Evolutionary conservation across 2,329 filamentous ascomycete genomes (phyloP), one percentile per base, ranked within the genome.

Genomic region (Lithohypha guttulata): DNA sequence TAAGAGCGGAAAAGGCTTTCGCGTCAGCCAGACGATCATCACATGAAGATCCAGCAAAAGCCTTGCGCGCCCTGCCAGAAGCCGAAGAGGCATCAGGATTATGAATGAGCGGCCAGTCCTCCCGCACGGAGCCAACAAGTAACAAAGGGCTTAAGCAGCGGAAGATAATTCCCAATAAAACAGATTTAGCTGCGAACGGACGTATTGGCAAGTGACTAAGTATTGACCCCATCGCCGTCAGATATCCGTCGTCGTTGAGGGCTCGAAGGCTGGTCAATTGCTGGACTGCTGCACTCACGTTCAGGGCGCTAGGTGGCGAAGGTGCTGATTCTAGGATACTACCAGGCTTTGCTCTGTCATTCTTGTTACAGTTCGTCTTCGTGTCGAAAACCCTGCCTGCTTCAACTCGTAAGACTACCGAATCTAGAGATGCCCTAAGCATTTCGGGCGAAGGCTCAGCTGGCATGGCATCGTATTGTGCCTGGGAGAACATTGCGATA

Each of bases 401-500:
- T 15, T 37, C 23, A 3, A 25, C 22, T n/a, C 34, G 34, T 14
- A 37, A 26, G 6, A 37, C 34, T 20, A 29, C 29, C 11, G 20
- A 17, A 11, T 19, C 20, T 15, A 37, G 18, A 30, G 13, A 19
- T 11, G 34, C 17, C 1, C 91, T 80, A 23, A 96, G 75, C 77
- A 98, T 93, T 59, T 96, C 91, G 0, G 91, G 91, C 0, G 13
- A 4, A 2, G 25, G 23, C 8, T 5, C 8, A 8, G 28, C 34
- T 13, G 78, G 14, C 57, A 68, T 63, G 40, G 75, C 55, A 41
- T 96, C 86, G 55, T 95, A 84, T 6, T 89, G 77, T 52, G 85
- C 75, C 52, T 81, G 89, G 1, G 89, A 94, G 56, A 95, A 96
- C 43, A 98, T 68, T 54, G 96, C 91, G 60, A 95, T 96, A 60